A percentile compares a stretch with the other conserved stretches of the same genome.
Conservation (phyloP, 2,329 filamentous ascomycete genomes). For the Cryphonectria japonica region DNA sequence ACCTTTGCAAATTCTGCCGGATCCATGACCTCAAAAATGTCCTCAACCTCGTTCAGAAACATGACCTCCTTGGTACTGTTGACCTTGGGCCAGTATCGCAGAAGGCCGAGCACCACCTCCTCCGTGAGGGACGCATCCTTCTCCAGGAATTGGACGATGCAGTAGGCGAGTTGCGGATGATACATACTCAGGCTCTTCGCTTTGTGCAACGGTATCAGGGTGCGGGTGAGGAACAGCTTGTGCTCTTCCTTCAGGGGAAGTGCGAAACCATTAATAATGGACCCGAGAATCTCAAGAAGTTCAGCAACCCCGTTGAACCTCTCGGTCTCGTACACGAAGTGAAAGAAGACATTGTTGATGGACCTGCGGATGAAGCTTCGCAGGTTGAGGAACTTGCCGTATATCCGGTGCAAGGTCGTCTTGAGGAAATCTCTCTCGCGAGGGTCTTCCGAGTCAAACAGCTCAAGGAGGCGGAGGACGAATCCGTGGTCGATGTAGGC, state of each 20-base stretch:
- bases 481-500: conserved; percentile 98
- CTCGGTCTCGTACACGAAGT: conserved; percentile 98
- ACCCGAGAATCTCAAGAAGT: conserved; percentile 92
- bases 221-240: conserved; percentile 94
- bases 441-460: conserved; percentile 98
- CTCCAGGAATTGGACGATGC: conserved; percentile 97
- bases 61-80: conserved; percentile 99
- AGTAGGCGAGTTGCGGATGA: conserved; percentile 96
- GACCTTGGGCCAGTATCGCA: conserved; percentile 98
- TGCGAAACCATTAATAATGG: conserved; percentile 98
- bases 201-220: conserved; percentile 93
- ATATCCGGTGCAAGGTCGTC: conserved; percentile 96
- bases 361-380: conserved; percentile 96
- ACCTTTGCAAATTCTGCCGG: conserved; percentile 98
- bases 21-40: conserved; percentile 99
- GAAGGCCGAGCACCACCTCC: conserved; percentile 92
- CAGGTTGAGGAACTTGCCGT: conserved; percentile 97
- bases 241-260: conserved; percentile 97
- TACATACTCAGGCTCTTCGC: conserved; percentile 99
- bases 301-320: conserved; percentile 98
- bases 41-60: conserved; percentile 98
- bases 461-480: conserved; percentile 91
- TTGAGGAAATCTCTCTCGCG: conserved; percentile 97
- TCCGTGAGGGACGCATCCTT: conserved; percentile 97
- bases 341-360: conserved; percentile 99